Percentiles rank a stretch among this genome's conserved stretches.
Conservation (phyloP, 2,329 filamentous ascomycete species). For the Hortaea sp. region DNA sequence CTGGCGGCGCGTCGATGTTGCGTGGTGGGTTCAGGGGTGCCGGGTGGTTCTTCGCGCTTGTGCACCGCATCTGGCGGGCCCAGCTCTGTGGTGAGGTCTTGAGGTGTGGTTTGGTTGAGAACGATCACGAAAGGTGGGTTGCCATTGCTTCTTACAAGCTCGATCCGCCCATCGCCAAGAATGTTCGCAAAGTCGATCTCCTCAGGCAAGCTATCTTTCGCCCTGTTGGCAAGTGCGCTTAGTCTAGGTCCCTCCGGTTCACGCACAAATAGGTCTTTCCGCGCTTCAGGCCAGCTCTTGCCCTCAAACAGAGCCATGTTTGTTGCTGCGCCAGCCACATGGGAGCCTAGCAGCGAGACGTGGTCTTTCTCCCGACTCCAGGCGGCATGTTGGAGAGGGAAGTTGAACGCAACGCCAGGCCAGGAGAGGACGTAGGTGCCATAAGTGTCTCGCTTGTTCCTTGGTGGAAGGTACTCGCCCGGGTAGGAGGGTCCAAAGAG, state of each 20-base stretch:
- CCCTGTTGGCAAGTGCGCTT: conserved; percentile 57
- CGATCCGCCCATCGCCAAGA: conserved; percentile 61
- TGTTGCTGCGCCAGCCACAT: conserved; percentile 63
- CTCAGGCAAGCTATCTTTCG: conserved; percentile 71
- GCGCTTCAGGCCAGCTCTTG: conserved; percentile 78
- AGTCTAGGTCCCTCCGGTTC: conserved; percentile 64
- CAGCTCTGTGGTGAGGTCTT: conserved; percentile 82
- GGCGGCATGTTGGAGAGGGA: conserved; percentile 62
- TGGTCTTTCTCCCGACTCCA: conserved; percentile 74
- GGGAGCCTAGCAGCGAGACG: conserved; percentile 72
- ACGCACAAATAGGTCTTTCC: conserved; percentile 66
- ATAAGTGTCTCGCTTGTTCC: conserved; percentile 30
- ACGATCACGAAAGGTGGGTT: conserved; percentile 53
- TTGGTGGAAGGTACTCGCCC: conserved; percentile 74
- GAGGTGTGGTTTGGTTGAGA: conserved; percentile 78
- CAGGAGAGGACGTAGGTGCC: conserved; percentile 89
- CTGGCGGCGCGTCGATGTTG: conserved; percentile 14
- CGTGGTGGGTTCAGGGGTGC: conserved; percentile 8
- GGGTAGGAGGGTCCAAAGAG: conserved; percentile 90
- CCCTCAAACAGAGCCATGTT: conserved; percentile 90
- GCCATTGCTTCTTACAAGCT: conserved; percentile 60
- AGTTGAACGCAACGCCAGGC: conserved; percentile 87
- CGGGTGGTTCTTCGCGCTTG: conserved; percentile 32
- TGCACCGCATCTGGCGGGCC: conserved; percentile 93
- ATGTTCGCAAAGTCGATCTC: conserved; percentile 76